A percentile compares a stretch with the other conserved stretches of the same genome.
These are phyloP conservation scores for Penicillium crystallinum DNA, from an alignment of 495 filamentous ascomycete species.

Conservation along the genomic window DNA sequence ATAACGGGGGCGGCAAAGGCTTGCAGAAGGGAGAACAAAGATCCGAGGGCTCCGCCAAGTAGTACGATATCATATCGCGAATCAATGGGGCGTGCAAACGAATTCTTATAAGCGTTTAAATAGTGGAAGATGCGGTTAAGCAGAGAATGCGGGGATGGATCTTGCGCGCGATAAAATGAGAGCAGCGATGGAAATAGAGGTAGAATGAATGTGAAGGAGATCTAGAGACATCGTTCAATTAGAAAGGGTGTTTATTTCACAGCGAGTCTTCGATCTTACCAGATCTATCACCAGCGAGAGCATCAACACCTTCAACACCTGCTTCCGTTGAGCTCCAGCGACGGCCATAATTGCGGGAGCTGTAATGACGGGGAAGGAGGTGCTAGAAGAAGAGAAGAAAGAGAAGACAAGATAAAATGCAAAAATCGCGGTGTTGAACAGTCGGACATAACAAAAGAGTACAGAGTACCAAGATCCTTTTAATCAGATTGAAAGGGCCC, in stretches of 20 bases:
- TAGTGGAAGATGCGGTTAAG: slow-evolving; percentile 74
- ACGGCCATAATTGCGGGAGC: slow-evolving; percentile 33
- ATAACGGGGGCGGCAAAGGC: slow-evolving; percentile 91
- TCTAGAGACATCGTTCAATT: slow-evolving; percentile 38
- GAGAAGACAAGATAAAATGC: background rate
- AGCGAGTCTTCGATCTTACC: slow-evolving; percentile 33
- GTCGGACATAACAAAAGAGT: background rate
- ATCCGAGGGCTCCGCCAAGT: slow-evolving; percentile 88
- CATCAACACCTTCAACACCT: slow-evolving; percentile 75
- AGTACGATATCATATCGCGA: slow-evolving; percentile 96
- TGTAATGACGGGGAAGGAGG: background rate
- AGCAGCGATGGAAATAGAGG: slow-evolving; percentile 92
- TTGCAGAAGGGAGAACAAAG: slow-evolving; percentile 88
- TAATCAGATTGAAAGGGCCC: background rate
- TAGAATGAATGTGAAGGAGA: slow-evolving; percentile 95
- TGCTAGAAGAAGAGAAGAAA: background rate
- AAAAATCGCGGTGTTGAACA: background rate
- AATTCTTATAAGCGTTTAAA: slow-evolving; percentile 91
- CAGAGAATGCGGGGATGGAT: slow-evolving; percentile 53
- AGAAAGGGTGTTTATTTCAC: background rate
- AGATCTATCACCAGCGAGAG: slow-evolving; percentile 66
- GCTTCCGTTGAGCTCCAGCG: slow-evolving; percentile 56
- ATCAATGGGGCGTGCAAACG: slow-evolving; percentile 89
- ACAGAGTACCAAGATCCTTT: background rate
- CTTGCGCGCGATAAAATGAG: slow-evolving; percentile 80